Evolutionary conservation across 192 early-diverging fungal genomes (phyloP), one percentile per base, ranked within the genome.

Genomic region (Helicostylum pulchrum): DNA sequence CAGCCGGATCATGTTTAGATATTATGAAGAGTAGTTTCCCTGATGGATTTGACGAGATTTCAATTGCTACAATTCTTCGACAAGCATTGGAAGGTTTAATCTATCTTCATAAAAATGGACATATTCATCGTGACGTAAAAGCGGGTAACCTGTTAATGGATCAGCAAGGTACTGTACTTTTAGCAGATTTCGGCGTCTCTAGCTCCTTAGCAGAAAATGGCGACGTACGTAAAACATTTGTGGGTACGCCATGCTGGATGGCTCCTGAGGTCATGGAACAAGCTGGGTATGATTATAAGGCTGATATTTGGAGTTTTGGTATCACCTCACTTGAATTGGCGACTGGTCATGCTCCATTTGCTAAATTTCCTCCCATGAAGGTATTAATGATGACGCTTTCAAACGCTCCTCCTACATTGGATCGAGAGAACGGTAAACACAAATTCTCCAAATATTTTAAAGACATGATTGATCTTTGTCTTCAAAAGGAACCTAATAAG

Each of bases 231-330:
- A 86, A 82, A 70, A 88, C 87, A 14, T 88, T 88, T 76, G 87
- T 88, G 10, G 87, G 87, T 15, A 88, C 87, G n/a, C 83, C 83
- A 14, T 85, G 83, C 46, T 85, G 80, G 80, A 83, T 88, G 84
- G 82, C 86, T 34, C 83, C 91, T 4, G 83, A 94, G 65, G 91
- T 94, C 26, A 94, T 94, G 92, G 89, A 94, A 62, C 92, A 94
- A 64, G 83, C 84, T 11, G 90, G 88, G 2, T 94, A 94, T 73
- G 86, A 93, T 68, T 92, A 84, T 66, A 92, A 92, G 64, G 92
- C 92, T 1, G 92, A 94, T 67, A 92, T 94, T 62, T 94, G 92
- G 92, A 87, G 85, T 54, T 93, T 94, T 78, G 92, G 92, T 32
- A 94, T 94, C 49, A 94, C 92, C 7, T 83, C 90, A 0, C 72